These are phyloP conservation scores for Penicillium sp. DNA, from an alignment of 2,329 filamentous ascomycete species.

Conservation along the genomic window DNA sequence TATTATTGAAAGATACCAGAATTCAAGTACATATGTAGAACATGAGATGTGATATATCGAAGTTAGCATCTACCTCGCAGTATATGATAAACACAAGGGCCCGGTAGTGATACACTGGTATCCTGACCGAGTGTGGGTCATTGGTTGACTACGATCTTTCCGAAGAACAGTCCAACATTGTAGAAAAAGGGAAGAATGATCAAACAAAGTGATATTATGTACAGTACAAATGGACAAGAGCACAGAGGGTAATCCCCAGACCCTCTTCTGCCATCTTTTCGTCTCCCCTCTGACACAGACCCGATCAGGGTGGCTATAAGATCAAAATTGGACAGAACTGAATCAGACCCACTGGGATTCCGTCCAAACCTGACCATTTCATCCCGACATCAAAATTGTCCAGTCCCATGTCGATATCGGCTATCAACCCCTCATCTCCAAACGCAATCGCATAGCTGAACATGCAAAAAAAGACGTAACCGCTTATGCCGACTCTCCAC, in stretches of 20 bases:
- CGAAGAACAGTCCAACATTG: neutral
- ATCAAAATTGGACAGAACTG: neutral
- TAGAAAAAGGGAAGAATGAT: constrained; percentile 19
- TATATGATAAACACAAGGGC: neutral
- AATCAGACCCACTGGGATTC: neutral
- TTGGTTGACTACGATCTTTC: neutral
- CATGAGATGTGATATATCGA: neutral
- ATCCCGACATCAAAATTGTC: neutral
- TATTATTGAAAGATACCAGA: constrained; percentile 31
- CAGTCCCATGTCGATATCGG: neutral
- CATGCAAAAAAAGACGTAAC: neutral
- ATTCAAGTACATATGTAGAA: neutral
- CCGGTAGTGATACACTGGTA: neutral
- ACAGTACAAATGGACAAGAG: constrained; percentile 21
- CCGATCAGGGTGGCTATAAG: neutral
- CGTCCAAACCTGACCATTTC: neutral
- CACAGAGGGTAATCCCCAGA: constrained; percentile 8
- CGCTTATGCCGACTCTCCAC: constrained; percentile 26
- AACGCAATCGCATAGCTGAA: constrained; percentile 6
- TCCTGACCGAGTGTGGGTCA: neutral
- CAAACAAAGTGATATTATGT: constrained; percentile 30
- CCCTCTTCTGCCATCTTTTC: constrained; percentile 14
- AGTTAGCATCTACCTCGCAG: neutral
- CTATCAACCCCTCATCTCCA: neutral
- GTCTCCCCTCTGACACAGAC: neutral